These are phyloP conservation scores for Aspergillus sclerotioniger DNA, from an alignment of 495 filamentous ascomycete species.

Conservation along the genomic window DNA sequence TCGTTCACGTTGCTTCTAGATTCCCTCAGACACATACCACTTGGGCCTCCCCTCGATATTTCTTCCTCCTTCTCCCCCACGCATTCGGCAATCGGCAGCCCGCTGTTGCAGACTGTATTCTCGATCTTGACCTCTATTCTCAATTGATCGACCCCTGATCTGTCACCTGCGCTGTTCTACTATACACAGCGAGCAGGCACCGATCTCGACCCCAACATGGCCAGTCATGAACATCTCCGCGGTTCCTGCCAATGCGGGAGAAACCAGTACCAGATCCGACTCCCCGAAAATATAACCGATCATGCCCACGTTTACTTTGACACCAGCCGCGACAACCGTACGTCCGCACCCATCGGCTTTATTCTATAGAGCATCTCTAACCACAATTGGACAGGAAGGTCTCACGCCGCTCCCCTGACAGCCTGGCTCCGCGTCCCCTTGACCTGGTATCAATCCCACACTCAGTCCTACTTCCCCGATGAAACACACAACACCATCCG, in stretches of 20 bases:
- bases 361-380: not conserved
- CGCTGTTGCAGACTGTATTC: not conserved
- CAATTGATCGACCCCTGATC: not conserved
- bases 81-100: not conserved
- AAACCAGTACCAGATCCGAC: constrained; percentile 72
- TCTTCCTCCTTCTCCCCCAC: not conserved
- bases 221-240: constrained; percentile 51
- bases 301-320: constrained; percentile 70
- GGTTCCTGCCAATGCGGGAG: constrained; percentile 84
- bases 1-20: constrained; percentile 6
- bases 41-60: not conserved
- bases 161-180: constrained; percentile 4
- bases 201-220: constrained; percentile 35
- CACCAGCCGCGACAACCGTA: constrained; percentile 62
- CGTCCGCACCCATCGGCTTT: constrained; percentile 23
- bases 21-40: not conserved
- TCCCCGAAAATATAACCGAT: constrained; percentile 56
- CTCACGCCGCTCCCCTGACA: constrained; percentile 66
- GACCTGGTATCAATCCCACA: constrained; percentile 67
- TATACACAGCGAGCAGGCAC: not conserved
- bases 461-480: constrained; percentile 71
- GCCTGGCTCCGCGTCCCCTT: constrained; percentile 81
- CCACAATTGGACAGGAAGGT: constrained; percentile 49
- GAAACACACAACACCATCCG: constrained; percentile 72
- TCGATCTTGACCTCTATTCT: not conserved